Conservation (phyloP, 768 basidiomycete species). For the Scleroderma citrinum region DNA sequence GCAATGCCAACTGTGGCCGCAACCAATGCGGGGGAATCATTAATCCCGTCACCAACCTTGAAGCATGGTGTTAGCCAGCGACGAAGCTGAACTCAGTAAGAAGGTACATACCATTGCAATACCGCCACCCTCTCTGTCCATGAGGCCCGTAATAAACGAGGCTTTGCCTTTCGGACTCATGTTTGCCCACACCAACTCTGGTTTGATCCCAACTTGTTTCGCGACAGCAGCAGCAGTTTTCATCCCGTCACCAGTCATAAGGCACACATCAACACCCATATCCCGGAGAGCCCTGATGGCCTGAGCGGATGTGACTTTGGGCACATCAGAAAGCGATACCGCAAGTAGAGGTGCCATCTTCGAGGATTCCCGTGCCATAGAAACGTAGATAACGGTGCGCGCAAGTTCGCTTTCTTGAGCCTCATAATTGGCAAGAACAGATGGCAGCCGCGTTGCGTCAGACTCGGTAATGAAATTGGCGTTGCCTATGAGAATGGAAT, state of each 20-base stretch:
- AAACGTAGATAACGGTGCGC: slow-evolving; percentile 84
- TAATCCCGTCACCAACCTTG: slow-evolving; percentile 97
- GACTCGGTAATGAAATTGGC: slow-evolving; percentile 61
- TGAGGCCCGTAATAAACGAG: slow-evolving; percentile 71
- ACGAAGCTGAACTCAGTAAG: neutral
- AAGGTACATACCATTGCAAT: slow-evolving; percentile 78
- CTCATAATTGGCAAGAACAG: slow-evolving; percentile 59
- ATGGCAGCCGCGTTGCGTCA: slow-evolving; percentile 48
- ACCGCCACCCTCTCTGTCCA: slow-evolving; percentile 61
- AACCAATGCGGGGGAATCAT: slow-evolving; percentile 95
- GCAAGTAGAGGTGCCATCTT: slow-evolving; percentile 61
- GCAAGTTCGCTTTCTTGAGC: slow-evolving; percentile 63
- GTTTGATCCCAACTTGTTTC: slow-evolving; percentile 78
- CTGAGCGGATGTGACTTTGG: slow-evolving; percentile 78
- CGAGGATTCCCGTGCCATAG: slow-evolving; percentile 42
- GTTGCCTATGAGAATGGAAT: slow-evolving; percentile 71
- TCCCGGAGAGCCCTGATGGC: slow-evolving; percentile 74
- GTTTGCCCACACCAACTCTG: slow-evolving; percentile 80
- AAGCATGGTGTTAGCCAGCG: neutral
- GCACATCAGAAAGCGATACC: slow-evolving; percentile 80
- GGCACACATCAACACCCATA: slow-evolving; percentile 90
- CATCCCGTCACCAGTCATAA: slow-evolving; percentile 93
- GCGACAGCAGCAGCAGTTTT: slow-evolving; percentile 86
- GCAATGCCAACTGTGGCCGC: slow-evolving; percentile 96
- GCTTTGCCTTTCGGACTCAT: slow-evolving; percentile 98